Conservation (phyloP, 2,329 filamentous ascomycete species). For the Trichoderma aggressivum region DNA sequence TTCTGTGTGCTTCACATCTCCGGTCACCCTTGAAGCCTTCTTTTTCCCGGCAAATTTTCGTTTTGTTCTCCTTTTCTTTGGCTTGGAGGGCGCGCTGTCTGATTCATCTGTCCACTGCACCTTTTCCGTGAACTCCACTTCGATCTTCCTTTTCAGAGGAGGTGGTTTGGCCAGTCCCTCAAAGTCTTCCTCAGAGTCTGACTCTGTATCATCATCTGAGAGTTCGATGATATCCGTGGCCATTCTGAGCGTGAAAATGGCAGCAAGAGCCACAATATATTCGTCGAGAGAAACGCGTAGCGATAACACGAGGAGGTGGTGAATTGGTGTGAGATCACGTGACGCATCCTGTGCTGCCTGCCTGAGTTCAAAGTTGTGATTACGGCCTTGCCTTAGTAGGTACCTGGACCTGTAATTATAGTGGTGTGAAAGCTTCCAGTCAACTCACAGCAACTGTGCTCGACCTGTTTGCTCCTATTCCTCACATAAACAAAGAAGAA, state of each 20-base stretch:
- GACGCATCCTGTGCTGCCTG: background rate
- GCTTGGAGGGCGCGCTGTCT: constrained; percentile 54
- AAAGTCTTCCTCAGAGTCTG: constrained; percentile 22
- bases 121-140: constrained; percentile 39
- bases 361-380: background rate
- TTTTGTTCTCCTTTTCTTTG: constrained; percentile 40
- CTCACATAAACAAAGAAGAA: background rate
- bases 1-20: constrained; percentile 36
- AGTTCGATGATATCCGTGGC: constrained; percentile 27
- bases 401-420: too few species aligned
- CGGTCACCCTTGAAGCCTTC: constrained; percentile 26
- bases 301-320: background rate
- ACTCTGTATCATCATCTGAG: constrained; percentile 26
- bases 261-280: background rate
- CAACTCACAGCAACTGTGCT: background rate
- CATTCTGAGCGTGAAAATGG: constrained; percentile 4
- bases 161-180: constrained; percentile 11
- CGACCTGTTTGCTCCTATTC: background rate
- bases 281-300: background rate
- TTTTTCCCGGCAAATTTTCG: constrained; percentile 31
- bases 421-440: background rate
- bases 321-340: constrained; percentile 5
- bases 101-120: constrained; percentile 59
- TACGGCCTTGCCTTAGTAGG: too few species aligned
- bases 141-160: constrained; percentile 38